phyloP scores from a whole-genome alignment of 169 alveolate species.

The Plasmodium adleri region DNA sequence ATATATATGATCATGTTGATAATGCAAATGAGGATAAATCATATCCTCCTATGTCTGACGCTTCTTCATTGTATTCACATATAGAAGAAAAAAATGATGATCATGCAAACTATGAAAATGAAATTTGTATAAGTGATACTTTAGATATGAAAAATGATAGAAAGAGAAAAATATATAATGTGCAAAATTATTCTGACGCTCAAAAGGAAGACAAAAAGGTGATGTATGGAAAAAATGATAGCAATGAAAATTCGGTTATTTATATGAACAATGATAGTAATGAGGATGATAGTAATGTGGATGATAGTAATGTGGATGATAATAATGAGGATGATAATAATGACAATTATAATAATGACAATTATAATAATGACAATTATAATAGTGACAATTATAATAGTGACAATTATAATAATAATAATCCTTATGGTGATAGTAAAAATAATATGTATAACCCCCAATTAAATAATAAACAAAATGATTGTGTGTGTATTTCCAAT shows the following conservation, averaged over 20 bases:
- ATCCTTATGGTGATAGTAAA: neutral
- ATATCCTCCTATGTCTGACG: no score
- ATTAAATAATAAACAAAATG: neutral
- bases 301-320: neutral
- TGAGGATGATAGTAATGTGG: neutral
- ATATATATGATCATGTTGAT: no score
- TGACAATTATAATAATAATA: neutral
- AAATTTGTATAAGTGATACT: neutral
- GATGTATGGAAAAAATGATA: neutral
- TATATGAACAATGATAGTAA: neutral
- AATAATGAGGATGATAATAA: neutral
- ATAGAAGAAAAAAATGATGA: no score
- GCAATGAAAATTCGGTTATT: neutral
- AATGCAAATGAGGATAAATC: no score
- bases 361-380: neutral
- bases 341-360: neutral
- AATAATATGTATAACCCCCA: neutral
- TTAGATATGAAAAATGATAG: constrained; percentile 5
- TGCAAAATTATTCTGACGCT: neutral
- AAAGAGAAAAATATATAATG: constrained; percentile 23
- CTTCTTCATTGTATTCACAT: no score
- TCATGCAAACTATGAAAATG: neutral
- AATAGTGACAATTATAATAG: neutral
- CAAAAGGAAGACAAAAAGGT: constrained; percentile 8
- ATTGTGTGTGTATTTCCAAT: neutral